phyloP scores from a whole-genome alignment of 2,329 filamentous ascomycete genomes.

The Talaromyces pinophilus region DNA sequence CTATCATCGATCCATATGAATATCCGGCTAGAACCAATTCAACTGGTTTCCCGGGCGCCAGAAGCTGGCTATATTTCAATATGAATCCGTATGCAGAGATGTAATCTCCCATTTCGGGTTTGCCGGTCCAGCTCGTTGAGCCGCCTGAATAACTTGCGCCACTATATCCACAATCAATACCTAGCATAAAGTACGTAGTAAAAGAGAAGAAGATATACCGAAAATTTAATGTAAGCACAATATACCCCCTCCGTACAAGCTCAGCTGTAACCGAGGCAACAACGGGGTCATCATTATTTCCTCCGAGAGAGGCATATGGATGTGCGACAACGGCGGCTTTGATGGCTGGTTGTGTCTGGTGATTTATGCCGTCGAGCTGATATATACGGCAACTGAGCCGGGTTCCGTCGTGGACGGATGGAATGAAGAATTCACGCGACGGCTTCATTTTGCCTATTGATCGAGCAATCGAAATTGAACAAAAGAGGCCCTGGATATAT shows the following conservation, averaged over 20 bases:
- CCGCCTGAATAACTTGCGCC: constrained; percentile 75
- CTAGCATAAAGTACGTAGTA: neutral
- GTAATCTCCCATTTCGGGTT: constrained; percentile 79
- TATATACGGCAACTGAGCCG: constrained; percentile 81
- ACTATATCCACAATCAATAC: constrained; percentile 48
- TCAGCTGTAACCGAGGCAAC: constrained; percentile 66
- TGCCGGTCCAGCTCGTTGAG: constrained; percentile 82
- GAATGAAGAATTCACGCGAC: constrained; percentile 68
- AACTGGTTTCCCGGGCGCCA: constrained; percentile 15
- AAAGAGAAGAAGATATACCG: constrained; percentile 55
- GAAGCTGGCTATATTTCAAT: constrained; percentile 62
- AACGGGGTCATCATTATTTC: constrained; percentile 78
- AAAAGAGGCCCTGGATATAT: neutral
- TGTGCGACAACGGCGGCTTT: constrained; percentile 74
- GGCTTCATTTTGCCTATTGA: constrained; percentile 25
- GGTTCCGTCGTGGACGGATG: constrained; percentile 77
- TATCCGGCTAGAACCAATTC: constrained; percentile 71
- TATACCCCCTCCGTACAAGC: constrained; percentile 68
- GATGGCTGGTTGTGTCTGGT: constrained; percentile 34
- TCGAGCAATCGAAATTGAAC: neutral
- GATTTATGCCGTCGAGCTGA: constrained; percentile 55
- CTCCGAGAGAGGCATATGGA: constrained; percentile 86
- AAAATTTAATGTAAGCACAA: constrained; percentile 91
- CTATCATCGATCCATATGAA: constrained; percentile 85
- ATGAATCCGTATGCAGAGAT: constrained; percentile 79